phyloP scores from a whole-genome alignment of 1,284 basidiomycete species.

The Irpex sp. region DNA sequence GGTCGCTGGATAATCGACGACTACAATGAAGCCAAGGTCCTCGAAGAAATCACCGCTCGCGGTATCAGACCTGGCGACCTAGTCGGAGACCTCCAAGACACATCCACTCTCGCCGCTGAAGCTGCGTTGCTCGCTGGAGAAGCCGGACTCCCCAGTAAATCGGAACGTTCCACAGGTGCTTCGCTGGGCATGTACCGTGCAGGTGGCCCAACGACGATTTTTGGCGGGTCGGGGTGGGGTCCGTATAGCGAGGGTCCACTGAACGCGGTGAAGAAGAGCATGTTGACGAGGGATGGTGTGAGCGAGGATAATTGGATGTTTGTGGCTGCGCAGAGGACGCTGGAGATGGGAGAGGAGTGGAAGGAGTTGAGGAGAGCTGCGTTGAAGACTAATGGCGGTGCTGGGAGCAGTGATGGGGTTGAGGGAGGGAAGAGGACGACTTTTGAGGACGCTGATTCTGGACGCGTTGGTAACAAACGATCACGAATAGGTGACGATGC shows the following conservation, averaged over 20 bases:
- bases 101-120: constrained; percentile 44
- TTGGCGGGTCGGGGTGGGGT: constrained; percentile 76
- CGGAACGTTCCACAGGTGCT: constrained; percentile 27
- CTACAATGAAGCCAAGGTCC: constrained; percentile 86
- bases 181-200: constrained; percentile 70
- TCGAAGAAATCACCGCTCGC: constrained; percentile 66
- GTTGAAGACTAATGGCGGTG: constrained; percentile 42
- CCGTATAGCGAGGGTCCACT: constrained; percentile 82
- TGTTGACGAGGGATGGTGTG: constrained; percentile 69
- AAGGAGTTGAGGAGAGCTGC: constrained; percentile 56
- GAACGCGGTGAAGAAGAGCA: constrained; percentile 73
- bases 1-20: constrained; percentile 92
- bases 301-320: constrained; percentile 89
- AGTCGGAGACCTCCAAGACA: constrained; percentile 80
- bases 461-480: constrained; percentile 20
- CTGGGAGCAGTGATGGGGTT: constrained; percentile 18
- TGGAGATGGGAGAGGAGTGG: constrained; percentile 64
- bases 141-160: constrained; percentile 34
- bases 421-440: constrained; percentile 25
- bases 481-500: constrained; percentile 28
- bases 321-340: constrained; percentile 64
- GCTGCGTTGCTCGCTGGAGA: constrained; percentile 38
- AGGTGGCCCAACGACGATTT: constrained; percentile 85
- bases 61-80: constrained; percentile 73
- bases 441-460: constrained; percentile 20